Conservation (phyloP, 2,329 filamentous ascomycete genomes). For the Neofusicoccum umdonicola region DNA sequence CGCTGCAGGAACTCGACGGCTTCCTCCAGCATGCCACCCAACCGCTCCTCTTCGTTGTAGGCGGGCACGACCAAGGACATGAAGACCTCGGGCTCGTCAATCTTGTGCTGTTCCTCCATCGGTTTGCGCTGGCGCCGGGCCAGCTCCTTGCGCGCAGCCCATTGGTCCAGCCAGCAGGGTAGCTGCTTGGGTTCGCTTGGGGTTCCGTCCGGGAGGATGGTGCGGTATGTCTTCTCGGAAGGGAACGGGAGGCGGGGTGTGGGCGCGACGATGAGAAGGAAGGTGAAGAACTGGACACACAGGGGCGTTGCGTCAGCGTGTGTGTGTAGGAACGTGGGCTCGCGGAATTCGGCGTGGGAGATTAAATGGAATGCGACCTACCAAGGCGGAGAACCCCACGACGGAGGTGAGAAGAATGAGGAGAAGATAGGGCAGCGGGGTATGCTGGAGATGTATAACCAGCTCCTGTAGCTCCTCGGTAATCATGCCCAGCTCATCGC, state of each 20-base stretch:
- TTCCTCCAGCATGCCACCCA: slow-evolving; percentile 84
- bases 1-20: slow-evolving; percentile 81
- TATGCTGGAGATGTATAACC: slow-evolving; percentile 7
- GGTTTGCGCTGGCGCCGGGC: slow-evolving; percentile 32
- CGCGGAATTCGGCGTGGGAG: slow-evolving; percentile 3
- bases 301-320: neutral
- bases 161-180: slow-evolving; percentile 86
- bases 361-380: slow-evolving; percentile 8
- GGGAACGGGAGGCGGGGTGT: slow-evolving; percentile 69
- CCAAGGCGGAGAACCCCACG: slow-evolving; percentile 15
- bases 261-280: slow-evolving; percentile 74
- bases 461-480: neutral
- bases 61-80: slow-evolving; percentile 92
- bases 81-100: slow-evolving; percentile 75
- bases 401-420: slow-evolving; percentile 4
- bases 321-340: neutral
- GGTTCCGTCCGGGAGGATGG: slow-evolving; percentile 64
- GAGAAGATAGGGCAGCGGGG: slow-evolving; percentile 15
- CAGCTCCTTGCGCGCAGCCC: slow-evolving; percentile 57
- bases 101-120: slow-evolving; percentile 52
- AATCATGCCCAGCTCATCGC: neutral
- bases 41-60: slow-evolving; percentile 86
- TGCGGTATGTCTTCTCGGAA: slow-evolving; percentile 84
- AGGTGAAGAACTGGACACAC: slow-evolving; percentile 58
- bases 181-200: slow-evolving; percentile 57